These are phyloP conservation scores for Calonectria leucothoes DNA, from an alignment of 2,329 filamentous ascomycete species.

Conservation along the genomic window DNA sequence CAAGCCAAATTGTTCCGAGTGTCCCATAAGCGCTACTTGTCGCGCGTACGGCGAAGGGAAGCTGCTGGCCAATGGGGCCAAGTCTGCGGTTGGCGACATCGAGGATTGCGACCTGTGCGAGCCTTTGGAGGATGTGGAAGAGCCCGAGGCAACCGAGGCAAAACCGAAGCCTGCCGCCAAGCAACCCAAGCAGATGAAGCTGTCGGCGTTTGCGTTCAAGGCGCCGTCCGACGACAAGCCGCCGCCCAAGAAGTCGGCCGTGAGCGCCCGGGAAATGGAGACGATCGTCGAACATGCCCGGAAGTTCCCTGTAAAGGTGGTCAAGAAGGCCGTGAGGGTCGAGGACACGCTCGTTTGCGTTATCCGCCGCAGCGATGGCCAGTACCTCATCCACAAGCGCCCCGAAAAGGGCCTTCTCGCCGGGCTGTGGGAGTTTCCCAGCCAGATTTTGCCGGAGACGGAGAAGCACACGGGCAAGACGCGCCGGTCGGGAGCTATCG, in stretches of 20 bases:
- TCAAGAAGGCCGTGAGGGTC: conserved; percentile 64
- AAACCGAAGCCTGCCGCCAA: conserved; percentile 14
- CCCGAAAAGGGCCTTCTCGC: conserved; percentile 66
- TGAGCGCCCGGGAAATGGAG: conserved; percentile 43
- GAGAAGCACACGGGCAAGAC: conserved; percentile 40
- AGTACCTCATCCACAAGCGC: conserved; percentile 61
- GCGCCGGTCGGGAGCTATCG: conserved; percentile 51
- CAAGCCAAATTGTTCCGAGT: conserved; percentile 65
- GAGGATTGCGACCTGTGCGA: conserved; percentile 66
- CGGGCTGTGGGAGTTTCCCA: conserved; percentile 68
- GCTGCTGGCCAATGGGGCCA: conserved; percentile 39
- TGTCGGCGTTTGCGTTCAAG: conserved; percentile 52
- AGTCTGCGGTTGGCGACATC: conserved; percentile 53
- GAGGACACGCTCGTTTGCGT: conserved; percentile 67
- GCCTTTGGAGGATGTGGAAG: conserved; percentile 54
- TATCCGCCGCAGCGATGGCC: conserved; percentile 56
- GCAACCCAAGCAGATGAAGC: conserved; percentile 44
- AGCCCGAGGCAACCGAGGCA: conserved; percentile 1
- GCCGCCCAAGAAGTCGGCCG: conserved; percentile 26
- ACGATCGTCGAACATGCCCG: conserved; percentile 57
- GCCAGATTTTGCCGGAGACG: conserved; percentile 47
- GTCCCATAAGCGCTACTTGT: conserved; percentile 64
- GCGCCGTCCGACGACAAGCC: conserved; percentile 22
- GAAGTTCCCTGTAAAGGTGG: conserved; percentile 62
- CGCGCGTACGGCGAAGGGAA: conserved; percentile 62